Conservation (phyloP, 1,284 basidiomycete genomes). For the Porodaedalea pini region DNA sequence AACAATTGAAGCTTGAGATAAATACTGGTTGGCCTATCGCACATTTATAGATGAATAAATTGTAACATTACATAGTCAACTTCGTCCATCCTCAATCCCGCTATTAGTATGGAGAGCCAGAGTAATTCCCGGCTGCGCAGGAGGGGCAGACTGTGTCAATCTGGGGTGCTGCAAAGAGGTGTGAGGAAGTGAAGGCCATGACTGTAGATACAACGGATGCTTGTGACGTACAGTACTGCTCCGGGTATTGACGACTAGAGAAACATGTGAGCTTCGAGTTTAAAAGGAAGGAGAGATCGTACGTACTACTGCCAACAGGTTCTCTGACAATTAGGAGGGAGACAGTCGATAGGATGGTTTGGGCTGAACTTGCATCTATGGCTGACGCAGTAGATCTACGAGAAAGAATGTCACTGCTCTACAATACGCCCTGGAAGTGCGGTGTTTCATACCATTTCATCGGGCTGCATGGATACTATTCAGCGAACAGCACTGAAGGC, state of each 20-base stretch:
- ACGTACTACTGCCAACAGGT: constrained; percentile 80
- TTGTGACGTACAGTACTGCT: constrained; percentile 49
- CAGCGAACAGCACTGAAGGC: constrained; percentile 21
- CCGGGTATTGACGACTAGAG: constrained; percentile 47
- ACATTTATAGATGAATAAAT: not conserved
- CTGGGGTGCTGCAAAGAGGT: constrained; percentile 36
- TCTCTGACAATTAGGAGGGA: constrained; percentile 48
- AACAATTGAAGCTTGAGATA: not conserved
- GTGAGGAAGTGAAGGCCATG: not conserved
- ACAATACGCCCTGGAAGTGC: constrained; percentile 11
- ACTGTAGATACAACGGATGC: constrained; percentile 5
- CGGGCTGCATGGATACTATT: constrained; percentile 41
- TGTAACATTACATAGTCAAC: not conserved
- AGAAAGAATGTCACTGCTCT: constrained; percentile 9
- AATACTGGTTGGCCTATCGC: not conserved
- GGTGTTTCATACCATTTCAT: constrained; percentile 46
- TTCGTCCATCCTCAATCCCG: too few species aligned
- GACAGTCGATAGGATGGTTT: constrained; percentile 56
- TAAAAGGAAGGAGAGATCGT: not conserved
- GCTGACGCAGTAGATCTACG: constrained; percentile 52
- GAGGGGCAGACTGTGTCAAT: constrained; percentile 42
- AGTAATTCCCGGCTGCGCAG: constrained; percentile 28
- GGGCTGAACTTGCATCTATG: constrained; percentile 68
- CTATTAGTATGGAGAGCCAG: too few species aligned
- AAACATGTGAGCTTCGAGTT: not conserved